Base-by-base conservation (phyloP, 179 eudicot species). In the Drosera spatulata region DNA sequence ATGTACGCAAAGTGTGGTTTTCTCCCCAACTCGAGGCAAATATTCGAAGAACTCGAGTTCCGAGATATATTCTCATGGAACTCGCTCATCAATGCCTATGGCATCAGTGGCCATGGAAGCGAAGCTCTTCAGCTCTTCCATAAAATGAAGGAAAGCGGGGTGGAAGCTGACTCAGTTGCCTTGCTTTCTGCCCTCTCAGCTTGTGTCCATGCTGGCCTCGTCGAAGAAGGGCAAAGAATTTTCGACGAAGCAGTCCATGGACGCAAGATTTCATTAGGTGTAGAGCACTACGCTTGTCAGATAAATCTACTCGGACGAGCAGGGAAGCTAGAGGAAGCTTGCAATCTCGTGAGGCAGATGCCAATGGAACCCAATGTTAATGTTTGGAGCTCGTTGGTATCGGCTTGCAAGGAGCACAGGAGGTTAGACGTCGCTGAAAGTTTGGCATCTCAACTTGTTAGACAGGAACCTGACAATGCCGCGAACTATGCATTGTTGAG, bases 1-100 rank as follows among this genome's bases (percentile, higher is more conserved):
- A 81, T 75, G 80, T 81, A 81, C 41, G 63, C 83, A 7, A 81
- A 78, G 40, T 78, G 82, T 53, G 82, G 85, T 39, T 62, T 53
- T 41, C 66, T 73, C 6, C 3, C 41, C 2, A 71, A 75, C 51
- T 62, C 83, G 45, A 58, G 61, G 10, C 68, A 61, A 52, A 14
- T 69, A 33, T 81, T 81, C 58, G 7, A 48, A 55, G 77, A 75
- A 37, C 73, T 73, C 57, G 2, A 51, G 2, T 11, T n/a, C 3
- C 73, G 51, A 53, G 79, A 78, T 57, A 48, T 39, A 39, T 52
- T 73, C 50, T 78, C 85, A 4, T 81, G 80, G 82, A 77, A 75
- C 55, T 45, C 73, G 7, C 40, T 81, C 9, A 78, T 81, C 37
- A 54, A 57, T 38, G 73, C 80, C 4, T 68, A 75, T 44, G 83